Percentiles rank a stretch among this genome's conserved stretches.
These are phyloP conservation scores for Dendrobium nobile DNA, from an alignment of 106 monocot genomes.

Conservation along the genomic window DNA sequence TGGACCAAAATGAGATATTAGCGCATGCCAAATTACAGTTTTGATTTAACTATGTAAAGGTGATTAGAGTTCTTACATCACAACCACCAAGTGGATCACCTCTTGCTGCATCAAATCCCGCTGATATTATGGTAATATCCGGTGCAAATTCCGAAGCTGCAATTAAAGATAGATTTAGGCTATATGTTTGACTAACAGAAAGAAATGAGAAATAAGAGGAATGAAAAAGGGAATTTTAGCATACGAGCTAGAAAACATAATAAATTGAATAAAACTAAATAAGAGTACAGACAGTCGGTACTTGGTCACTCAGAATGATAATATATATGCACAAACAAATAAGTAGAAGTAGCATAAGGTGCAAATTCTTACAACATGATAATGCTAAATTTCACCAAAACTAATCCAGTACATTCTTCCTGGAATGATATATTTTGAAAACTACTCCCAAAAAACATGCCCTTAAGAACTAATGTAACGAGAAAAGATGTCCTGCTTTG, in stretches of 20 bases:
- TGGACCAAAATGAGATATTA: not conserved
- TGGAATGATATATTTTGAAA: not conserved
- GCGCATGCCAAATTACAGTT: not conserved
- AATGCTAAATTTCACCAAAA: not conserved
- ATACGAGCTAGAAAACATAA: not conserved
- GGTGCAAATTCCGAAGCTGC: conserved; percentile 75
- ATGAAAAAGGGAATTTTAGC: not conserved
- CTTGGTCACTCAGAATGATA: not conserved
- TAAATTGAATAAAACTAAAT: not conserved
- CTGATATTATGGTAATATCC: conserved; percentile 91
- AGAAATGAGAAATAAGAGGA: not conserved
- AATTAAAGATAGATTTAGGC: conserved; percentile 7
- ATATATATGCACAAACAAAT: not conserved
- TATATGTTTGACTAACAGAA: not conserved
- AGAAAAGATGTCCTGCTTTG: no score
- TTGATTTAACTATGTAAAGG: not conserved
- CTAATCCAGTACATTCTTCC: not conserved
- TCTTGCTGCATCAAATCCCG: conserved; percentile 96
- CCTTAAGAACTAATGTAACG: no score
- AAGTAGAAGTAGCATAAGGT: not conserved
- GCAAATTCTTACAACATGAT: not conserved
- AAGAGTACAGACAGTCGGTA: not conserved
- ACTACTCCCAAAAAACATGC: no score
- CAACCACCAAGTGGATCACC: conserved; percentile 97
- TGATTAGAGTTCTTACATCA: conserved; percentile 55